Evolutionary conservation across 768 basidiomycete species (phyloP).

Genomic region (Serendipita vermifera): DNA sequence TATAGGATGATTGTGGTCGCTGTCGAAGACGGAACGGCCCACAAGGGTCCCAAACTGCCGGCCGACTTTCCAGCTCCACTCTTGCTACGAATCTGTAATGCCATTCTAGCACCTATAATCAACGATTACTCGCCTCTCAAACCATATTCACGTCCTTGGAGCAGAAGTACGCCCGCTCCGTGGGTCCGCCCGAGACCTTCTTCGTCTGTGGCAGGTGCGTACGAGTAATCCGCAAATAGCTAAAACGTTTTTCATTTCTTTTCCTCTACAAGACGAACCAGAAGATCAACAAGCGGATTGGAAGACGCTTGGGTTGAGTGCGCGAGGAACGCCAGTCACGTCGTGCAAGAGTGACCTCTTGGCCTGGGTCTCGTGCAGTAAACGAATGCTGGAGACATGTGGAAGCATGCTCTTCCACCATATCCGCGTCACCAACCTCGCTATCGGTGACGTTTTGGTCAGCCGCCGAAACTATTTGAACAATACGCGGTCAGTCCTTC

Average conservation of each 20-base stretch:
- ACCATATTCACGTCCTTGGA: slow-evolving; percentile 1
- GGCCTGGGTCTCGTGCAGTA: neutral
- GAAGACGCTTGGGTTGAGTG: neutral
- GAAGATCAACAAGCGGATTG: no score
- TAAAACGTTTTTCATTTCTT: no score
- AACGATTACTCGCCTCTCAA: neutral
- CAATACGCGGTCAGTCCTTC: neutral
- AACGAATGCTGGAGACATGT: neutral
- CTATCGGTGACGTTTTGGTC: slow-evolving; percentile 1
- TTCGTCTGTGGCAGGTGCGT: no score
- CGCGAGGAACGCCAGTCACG: neutral
- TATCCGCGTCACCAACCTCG: neutral
- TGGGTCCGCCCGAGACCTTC: no score
- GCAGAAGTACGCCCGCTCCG: neutral
- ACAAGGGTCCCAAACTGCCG: neutral
- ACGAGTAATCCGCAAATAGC: no score
- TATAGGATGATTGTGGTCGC: neutral
- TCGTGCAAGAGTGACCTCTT: neutral
- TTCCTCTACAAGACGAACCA: no score
- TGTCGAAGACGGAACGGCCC: neutral
- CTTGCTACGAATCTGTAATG: slow-evolving; percentile 1
- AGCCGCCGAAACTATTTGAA: neutral
- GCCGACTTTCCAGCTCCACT: slow-evolving; percentile 1
- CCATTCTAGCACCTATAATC: neutral
- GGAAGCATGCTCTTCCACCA: neutral